Evolutionary conservation across 2,329 filamentous ascomycete species (phyloP).

Genomic region (Pseudocercospora musae): DNA sequence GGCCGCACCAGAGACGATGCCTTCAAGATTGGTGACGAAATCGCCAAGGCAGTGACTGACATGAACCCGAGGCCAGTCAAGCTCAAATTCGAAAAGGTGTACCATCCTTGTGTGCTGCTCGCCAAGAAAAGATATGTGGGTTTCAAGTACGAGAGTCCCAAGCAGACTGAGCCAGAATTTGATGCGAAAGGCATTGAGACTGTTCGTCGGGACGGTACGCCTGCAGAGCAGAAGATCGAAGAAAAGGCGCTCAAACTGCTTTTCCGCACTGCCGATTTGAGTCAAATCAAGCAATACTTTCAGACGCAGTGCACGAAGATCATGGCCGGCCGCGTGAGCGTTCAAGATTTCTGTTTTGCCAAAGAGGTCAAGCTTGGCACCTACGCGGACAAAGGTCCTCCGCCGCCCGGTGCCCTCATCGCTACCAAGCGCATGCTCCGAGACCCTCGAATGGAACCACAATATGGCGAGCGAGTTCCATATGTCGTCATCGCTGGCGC

Average conservation of each 20-base stretch:
- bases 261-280: constrained; percentile 86
- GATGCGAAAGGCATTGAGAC: constrained; percentile 99
- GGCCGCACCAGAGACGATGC: constrained; percentile 84
- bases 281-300: constrained; percentile 84
- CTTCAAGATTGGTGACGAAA: constrained; percentile 89
- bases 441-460: constrained; percentile 82
- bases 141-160: constrained; percentile 84
- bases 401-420: constrained; percentile 84
- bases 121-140: constrained; percentile 98
- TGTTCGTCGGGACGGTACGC: constrained; percentile 88
- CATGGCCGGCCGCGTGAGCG: constrained; percentile 79
- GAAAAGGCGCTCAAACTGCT: constrained; percentile 85
- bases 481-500: constrained; percentile 91
- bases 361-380: constrained; percentile 86
- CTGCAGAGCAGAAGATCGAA: constrained; percentile 93
- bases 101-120: constrained; percentile 87
- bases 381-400: constrained; percentile 75
- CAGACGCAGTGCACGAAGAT: constrained; percentile 88
- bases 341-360: constrained; percentile 96
- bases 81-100: constrained; percentile 98
- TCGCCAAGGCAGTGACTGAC: constrained; percentile 79
- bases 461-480: constrained; percentile 91
- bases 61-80: constrained; percentile 90
- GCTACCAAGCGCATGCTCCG: constrained; percentile 81
- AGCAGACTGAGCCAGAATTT: constrained; percentile 78